These are phyloP conservation scores for Coemansia sp. DNA, from an alignment of 192 early-diverging fungal species.

Conservation along the genomic window DNA sequence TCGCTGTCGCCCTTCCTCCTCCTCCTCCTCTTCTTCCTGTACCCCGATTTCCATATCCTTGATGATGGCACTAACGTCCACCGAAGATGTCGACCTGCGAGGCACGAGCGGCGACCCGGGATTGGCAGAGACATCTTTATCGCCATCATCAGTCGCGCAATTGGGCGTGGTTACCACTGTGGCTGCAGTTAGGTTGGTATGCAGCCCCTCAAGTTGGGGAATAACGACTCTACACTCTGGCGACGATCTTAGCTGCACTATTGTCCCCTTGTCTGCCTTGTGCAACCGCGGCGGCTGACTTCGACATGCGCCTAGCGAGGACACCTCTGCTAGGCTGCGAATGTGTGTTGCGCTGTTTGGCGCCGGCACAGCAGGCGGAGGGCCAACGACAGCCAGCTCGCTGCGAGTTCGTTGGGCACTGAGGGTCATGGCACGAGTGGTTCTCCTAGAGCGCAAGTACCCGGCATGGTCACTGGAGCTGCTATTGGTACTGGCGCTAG, in stretches of 20 bases:
- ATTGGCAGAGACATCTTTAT: background rate
- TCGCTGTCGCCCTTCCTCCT: background rate
- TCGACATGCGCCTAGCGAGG: background rate
- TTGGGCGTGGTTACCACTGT: background rate
- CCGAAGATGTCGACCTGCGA: conserved; percentile 40
- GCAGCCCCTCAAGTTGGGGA: conserved; percentile 35
- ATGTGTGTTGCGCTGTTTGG: background rate
- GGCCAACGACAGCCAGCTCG: conserved; percentile 43
- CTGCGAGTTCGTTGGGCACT: conserved; percentile 51
- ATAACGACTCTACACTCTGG: conserved; percentile 33
- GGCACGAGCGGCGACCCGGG: conserved; percentile 6
- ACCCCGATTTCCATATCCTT: conserved; percentile 29
- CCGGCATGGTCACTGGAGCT: conserved; percentile 39
- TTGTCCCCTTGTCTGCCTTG: conserved; percentile 50
- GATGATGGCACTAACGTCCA: conserved; percentile 29
- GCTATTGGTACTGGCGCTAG: conserved; percentile 22
- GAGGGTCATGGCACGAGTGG: conserved; percentile 41
- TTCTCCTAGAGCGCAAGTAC: conserved; percentile 46
- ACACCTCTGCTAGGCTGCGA: background rate
- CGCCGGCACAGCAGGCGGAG: conserved; percentile 8
- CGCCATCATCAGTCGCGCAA: background rate
- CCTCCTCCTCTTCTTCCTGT: conserved; percentile 1
- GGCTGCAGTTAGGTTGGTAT: conserved; percentile 16
- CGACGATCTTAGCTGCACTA: conserved; percentile 54
- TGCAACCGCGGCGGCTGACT: conserved; percentile 34